Evolutionary conservation across 2,329 filamentous ascomycete genomes (phyloP).

Genomic region (Talaromyces sp.): DNA sequence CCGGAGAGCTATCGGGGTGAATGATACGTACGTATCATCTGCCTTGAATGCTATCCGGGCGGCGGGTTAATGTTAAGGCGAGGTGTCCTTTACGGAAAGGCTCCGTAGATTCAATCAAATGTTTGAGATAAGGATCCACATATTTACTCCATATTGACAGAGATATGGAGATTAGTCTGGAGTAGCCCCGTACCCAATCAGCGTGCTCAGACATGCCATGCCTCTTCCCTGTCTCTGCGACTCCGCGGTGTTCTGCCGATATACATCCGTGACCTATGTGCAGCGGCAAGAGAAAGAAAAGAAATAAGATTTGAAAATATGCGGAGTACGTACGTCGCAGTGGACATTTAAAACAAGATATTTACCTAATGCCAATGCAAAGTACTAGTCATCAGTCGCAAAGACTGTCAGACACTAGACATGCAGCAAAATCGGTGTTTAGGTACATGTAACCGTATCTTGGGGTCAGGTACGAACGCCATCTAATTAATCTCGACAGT

Average conservation of each 20-base stretch:
- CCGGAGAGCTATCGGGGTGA: background rate
- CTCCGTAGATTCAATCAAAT: background rate
- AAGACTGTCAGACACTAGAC: background rate
- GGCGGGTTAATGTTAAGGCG: background rate
- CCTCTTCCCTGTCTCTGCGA: too few species aligned
- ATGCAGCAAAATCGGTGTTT: background rate
- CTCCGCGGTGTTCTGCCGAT: background rate
- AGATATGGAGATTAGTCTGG: conserved; percentile 3
- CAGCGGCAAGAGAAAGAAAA: background rate
- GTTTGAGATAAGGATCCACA: conserved; percentile 1
- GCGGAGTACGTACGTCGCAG: background rate
- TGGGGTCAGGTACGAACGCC: conserved; percentile 14
- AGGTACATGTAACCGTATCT: conserved; percentile 6
- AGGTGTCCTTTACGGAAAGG: background rate
- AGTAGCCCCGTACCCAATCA: conserved; percentile 2
- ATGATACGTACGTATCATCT: background rate
- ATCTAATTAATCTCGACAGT: background rate
- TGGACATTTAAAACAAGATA: background rate
- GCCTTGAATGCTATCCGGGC: background rate
- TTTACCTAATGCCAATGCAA: background rate
- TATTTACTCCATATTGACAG: background rate
- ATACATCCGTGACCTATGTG: background rate
- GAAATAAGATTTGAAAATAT: background rate
- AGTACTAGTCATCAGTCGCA: background rate
- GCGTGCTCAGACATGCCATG: too few species aligned